Conservation (phyloP, 2,329 filamentous ascomycete species). For the Keithomyces neogunnii region DNA sequence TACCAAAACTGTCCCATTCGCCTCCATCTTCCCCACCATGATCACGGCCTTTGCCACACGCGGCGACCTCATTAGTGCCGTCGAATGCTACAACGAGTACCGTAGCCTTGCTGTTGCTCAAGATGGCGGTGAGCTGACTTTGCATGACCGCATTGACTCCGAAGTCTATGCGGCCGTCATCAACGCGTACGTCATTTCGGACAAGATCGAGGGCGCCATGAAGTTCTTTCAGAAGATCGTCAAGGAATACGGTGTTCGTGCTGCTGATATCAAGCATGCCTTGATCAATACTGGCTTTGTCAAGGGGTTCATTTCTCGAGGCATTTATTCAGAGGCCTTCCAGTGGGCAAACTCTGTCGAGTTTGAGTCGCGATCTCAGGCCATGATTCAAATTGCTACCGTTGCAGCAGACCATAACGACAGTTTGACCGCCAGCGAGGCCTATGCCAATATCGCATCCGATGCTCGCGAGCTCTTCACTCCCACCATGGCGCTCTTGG, state of each 20-base stretch:
- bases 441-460: constrained; percentile 51
- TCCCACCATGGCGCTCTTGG: constrained; percentile 73
- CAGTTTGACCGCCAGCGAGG: constrained; percentile 56
- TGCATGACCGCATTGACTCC: constrained; percentile 67
- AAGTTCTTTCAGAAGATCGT: constrained; percentile 81
- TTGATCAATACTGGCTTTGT: constrained; percentile 71
- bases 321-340: constrained; percentile 65
- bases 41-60: constrained; percentile 83
- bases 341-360: constrained; percentile 60
- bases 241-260: constrained; percentile 48
- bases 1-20: constrained; percentile 63
- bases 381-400: constrained; percentile 66
- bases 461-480: constrained; percentile 40
- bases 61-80: constrained; percentile 77
- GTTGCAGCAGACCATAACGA: constrained; percentile 74
- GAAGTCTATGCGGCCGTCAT: constrained; percentile 88
- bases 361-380: constrained; percentile 46
- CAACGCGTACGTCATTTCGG: constrained; percentile 76
- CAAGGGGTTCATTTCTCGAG: constrained; percentile 63
- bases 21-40: constrained; percentile 83
- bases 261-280: constrained; percentile 58
- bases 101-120: constrained; percentile 78
- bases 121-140: constrained; percentile 61
- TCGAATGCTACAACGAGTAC: constrained; percentile 95
- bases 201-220: constrained; percentile 71